Conservation (phyloP, 75 land plant species). For the Selaginella moellendorffii region DNA sequence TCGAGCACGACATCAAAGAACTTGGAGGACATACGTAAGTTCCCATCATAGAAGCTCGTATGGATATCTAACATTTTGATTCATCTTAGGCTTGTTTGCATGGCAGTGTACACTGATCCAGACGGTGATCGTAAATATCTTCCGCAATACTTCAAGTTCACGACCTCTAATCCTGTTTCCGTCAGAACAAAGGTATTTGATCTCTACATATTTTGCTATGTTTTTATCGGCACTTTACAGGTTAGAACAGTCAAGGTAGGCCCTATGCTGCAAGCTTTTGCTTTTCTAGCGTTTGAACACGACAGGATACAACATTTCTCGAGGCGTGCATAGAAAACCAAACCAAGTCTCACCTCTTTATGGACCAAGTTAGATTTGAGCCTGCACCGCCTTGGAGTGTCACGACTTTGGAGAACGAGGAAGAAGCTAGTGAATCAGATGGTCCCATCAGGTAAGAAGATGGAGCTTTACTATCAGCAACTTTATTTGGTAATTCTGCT, state of each 20-base stretch:
- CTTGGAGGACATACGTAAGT: constrained; percentile 89
- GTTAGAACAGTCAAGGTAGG: constrained; percentile 5
- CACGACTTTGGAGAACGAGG: constrained; percentile 44
- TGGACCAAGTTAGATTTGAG: constrained; percentile 97
- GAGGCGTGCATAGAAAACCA: constrained; percentile 98
- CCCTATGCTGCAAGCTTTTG: background rate
- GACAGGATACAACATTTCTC: constrained; percentile 70
- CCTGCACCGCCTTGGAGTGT: constrained; percentile 70
- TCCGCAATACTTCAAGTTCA: constrained; percentile 95
- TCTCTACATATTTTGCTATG: constrained; percentile 1
- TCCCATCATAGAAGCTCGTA: background rate
- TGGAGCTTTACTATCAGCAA: no score
- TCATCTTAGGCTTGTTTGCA: constrained; percentile 63
- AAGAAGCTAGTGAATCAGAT: constrained; percentile 14
- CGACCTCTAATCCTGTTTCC: constrained; percentile 88
- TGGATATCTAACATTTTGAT: background rate
- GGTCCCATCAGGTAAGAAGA: constrained; percentile 19
- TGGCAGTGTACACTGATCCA: constrained; percentile 79
- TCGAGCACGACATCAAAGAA: constrained; percentile 97
- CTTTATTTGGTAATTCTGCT: background rate
- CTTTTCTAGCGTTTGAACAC: background rate
- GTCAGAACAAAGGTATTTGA: constrained; percentile 83
- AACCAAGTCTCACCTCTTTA: constrained; percentile 77
- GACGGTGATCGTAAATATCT: constrained; percentile 92
- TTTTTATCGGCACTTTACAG: background rate